phyloP scores from a whole-genome alignment of 1,284 basidiomycete genomes.

The Tranzscheliella williamsii region DNA sequence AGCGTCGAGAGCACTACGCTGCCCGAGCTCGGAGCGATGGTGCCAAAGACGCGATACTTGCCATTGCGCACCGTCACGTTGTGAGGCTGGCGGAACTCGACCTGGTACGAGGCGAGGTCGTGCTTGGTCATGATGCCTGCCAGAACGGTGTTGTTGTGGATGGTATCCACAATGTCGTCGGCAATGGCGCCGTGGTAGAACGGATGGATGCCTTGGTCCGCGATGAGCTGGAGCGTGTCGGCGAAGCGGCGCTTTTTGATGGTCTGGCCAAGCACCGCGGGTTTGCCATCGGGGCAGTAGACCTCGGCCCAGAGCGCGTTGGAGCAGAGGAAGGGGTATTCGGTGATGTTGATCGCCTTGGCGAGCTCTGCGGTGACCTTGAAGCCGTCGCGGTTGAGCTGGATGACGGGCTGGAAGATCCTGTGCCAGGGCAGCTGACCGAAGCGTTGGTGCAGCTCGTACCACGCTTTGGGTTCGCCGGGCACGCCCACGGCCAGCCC shows the following conservation, averaged over 20 bases:
- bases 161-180: constrained; percentile 37
- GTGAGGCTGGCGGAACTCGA: constrained; percentile 18
- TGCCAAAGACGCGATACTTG: constrained; percentile 43
- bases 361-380: constrained; percentile 48
- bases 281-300: constrained; percentile 52
- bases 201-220: constrained; percentile 36
- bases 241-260: constrained; percentile 41
- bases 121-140: constrained; percentile 52
- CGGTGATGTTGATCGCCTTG: constrained; percentile 34
- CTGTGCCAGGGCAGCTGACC: constrained; percentile 58
- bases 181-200: constrained; percentile 55
- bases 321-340: constrained; percentile 43
- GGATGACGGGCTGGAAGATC: constrained; percentile 55
- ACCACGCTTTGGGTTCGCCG: constrained; percentile 60
- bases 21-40: constrained; percentile 58
- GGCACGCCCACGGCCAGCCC: constrained; percentile 60
- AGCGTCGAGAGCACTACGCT: constrained; percentile 57
- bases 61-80: constrained; percentile 41
- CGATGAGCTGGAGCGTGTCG: constrained; percentile 42
- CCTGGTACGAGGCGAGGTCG: constrained; percentile 50
- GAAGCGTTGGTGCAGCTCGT: constrained; percentile 53
- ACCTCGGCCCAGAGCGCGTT: constrained; percentile 51
- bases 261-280: constrained; percentile 46
- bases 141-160: constrained; percentile 44
- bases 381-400: constrained; percentile 55